Base-by-base conservation (phyloP, 2,329 filamentous ascomycete species). In the Pseudophaeomoniella oleicola region DNA sequence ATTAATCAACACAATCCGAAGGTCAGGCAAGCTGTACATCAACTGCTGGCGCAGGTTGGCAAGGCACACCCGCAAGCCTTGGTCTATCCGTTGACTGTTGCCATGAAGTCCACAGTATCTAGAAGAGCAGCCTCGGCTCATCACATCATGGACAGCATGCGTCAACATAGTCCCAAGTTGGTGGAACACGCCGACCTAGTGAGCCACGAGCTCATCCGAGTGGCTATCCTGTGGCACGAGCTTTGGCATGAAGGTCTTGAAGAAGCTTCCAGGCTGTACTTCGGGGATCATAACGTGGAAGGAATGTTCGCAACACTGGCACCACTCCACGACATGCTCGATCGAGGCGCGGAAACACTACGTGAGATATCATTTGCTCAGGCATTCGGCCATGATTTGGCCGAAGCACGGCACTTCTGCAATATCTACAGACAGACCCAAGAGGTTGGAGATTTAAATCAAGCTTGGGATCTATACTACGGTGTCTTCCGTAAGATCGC, bases 391-490 rank as follows among this genome's bases (percentile, higher is more conserved):
- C 79, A 92, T 19, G 92, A 98, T 54, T 71, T 99, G 15, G 81
- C 84, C 40, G 92, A 99, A 58, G 92, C 90, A 5, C 80, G 85
- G 42, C 87, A 96, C 47, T 98, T 90, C 80, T 98, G 90, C 56
- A 78, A 83, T 43, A 83, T 92, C 37, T 98, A 93, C 60, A 80
- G 84, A 50, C 75, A 76, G 30, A 90, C 83, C n/a, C 72, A 78
- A 35, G 90, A 98, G 52, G 77, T 90, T 42, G 88, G 84, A 34
- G 92, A 99, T 55, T 73, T 98, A 32, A 98, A 96, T 53, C 86
- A 94, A 58, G 90, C 90, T 4, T 99, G 90, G 90, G 92, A 99
- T 59, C 72, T 98, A 11, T 99, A 99, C 60, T 98, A 98, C 59
- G 86, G 93, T 46, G 90, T 96, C 1, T 98, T 98, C 75, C 78